Conservation (phyloP, 2,329 filamentous ascomycete species). For the Bertia moriformis region DNA sequence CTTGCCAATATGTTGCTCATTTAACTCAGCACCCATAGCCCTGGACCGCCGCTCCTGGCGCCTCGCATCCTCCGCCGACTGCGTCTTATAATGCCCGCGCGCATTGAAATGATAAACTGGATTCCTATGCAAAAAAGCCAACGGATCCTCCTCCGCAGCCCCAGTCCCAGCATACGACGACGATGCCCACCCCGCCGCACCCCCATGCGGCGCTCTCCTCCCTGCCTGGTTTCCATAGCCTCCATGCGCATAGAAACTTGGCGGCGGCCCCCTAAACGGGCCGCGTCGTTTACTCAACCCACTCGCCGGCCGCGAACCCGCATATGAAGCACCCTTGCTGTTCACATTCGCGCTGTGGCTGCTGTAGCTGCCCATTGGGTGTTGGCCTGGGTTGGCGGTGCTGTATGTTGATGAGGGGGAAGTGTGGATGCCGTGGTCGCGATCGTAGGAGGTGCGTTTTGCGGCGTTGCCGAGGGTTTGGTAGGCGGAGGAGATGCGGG, state of each 20-base stretch:
- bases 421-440: conserved; percentile 29
- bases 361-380: conserved; percentile 4
- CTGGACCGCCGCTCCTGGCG: not conserved
- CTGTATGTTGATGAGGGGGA: conserved; percentile 13
- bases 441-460: conserved; percentile 72
- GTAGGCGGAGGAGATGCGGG: conserved; percentile 75
- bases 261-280: conserved; percentile 72
- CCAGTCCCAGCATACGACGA: conserved; percentile 4
- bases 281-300: conserved; percentile 66
- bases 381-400: conserved; percentile 11
- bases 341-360: conserved; percentile 2
- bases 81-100: not conserved
- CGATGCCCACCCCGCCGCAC: conserved; percentile 29
- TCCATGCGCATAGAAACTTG: conserved; percentile 71
- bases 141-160: conserved; percentile 1
- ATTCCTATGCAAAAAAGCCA: not conserved
- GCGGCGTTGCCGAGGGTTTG: conserved; percentile 55
- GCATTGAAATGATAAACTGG: not conserved
- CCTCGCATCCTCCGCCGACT: not conserved
- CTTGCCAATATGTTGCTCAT: not conserved
- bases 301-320: conserved; percentile 63
- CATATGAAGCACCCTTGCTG: conserved; percentile 32
- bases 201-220: conserved; percentile 36
- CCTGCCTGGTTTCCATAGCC: conserved; percentile 61
- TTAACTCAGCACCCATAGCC: not conserved